These are phyloP conservation scores for Pyrenophora teres DNA, from an alignment of 2,329 filamentous ascomycete species.

Conservation along the genomic window DNA sequence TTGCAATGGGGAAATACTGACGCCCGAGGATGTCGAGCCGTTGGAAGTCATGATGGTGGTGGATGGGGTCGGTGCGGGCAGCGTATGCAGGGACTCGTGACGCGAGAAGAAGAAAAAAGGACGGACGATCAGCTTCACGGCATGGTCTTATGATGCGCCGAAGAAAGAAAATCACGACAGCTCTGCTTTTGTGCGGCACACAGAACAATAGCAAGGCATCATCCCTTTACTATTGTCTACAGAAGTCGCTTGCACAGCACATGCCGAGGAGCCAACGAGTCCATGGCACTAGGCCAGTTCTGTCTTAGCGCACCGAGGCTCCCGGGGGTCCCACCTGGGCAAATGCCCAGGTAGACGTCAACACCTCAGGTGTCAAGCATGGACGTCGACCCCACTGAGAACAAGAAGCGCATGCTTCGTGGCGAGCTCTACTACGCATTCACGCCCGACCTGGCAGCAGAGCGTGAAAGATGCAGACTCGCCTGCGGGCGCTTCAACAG, in stretches of 20 bases:
- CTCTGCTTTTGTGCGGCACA: not conserved
- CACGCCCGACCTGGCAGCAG: slow-evolving; percentile 68
- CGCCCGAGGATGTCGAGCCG: slow-evolving; percentile 27
- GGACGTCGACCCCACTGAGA: slow-evolving; percentile 37
- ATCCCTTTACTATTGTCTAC: slow-evolving; percentile 8
- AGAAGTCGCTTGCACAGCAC: slow-evolving; percentile 4
- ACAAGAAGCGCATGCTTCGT: slow-evolving; percentile 59
- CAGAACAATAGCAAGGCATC: slow-evolving; percentile 17
- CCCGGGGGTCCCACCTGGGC: too few species aligned
- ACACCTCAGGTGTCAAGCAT: slow-evolving; percentile 1
- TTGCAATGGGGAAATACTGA: slow-evolving; percentile 38
- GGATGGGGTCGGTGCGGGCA: not conserved
- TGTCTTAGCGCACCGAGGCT: not conserved
- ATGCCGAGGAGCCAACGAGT: not conserved
- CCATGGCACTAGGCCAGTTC: not conserved
- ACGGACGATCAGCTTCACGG: slow-evolving; percentile 3
- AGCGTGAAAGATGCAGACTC: slow-evolving; percentile 64
- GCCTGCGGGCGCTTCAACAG: slow-evolving; percentile 69
- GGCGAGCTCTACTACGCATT: slow-evolving; percentile 79
- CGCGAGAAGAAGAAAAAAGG: not conserved
- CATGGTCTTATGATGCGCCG: slow-evolving; percentile 5
- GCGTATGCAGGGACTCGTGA: slow-evolving; percentile 1
- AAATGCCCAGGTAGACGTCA: not conserved
- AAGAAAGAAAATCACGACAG: not conserved
- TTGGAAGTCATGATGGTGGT: slow-evolving; percentile 30